A percentile compares a stretch with the other conserved stretches of the same genome.
These are phyloP conservation scores for Effrenium voratum DNA, from an alignment of 73 alveolate genomes.

Conservation along the genomic window DNA sequence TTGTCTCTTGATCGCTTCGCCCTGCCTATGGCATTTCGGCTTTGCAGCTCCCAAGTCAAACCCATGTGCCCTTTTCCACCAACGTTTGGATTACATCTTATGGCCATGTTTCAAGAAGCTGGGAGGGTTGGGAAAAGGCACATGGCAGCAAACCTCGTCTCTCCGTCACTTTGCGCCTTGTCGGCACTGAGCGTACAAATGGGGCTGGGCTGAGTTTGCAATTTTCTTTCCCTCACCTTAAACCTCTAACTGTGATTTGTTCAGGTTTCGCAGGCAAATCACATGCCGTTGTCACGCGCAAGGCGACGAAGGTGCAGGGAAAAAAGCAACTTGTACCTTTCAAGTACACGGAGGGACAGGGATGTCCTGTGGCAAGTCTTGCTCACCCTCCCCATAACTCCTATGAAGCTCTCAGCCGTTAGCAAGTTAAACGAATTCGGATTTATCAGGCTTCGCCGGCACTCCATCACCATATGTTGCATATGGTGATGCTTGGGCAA, in stretches of 20 bases:
- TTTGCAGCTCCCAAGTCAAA: too few species aligned
- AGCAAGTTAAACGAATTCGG: background rate
- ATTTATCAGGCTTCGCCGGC: background rate
- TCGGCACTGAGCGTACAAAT: too few species aligned
- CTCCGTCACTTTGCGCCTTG: too few species aligned
- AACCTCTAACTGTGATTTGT: background rate
- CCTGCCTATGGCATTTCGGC: too few species aligned
- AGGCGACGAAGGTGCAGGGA: background rate
- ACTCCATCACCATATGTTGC: background rate
- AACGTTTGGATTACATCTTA: too few species aligned
- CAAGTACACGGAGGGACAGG: background rate
- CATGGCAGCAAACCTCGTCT: too few species aligned
- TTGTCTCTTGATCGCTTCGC: too few species aligned
- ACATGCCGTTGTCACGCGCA: too few species aligned
- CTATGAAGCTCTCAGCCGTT: constrained; percentile 2
- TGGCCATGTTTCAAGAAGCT: too few species aligned
- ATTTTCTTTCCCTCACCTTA: background rate
- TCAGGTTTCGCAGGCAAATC: background rate
- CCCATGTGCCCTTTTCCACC: too few species aligned
- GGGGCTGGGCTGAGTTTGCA: background rate
- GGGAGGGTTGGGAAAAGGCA: too few species aligned
- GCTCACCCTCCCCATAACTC: background rate
- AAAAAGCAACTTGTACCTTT: background rate
- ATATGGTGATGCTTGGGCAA: background rate
- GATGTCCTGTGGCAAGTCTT: background rate